Evolutionary conservation across 495 filamentous ascomycete species (phyloP), one percentile per base, ranked within the genome.

Genomic region (Penicillium riverlandense): DNA sequence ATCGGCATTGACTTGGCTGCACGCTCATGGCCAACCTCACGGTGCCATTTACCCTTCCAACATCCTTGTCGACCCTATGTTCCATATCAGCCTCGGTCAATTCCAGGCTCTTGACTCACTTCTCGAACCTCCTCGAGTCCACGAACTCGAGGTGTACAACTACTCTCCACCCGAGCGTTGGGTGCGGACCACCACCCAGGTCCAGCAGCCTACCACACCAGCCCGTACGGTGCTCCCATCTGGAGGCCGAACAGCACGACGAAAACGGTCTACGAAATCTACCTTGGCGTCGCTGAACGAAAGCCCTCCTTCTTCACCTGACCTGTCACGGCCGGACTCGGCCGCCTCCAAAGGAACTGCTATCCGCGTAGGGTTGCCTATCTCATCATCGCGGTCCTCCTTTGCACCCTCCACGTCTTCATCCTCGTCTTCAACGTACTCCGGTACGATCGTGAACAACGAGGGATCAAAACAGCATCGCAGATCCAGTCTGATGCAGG

Each of bases 91-190:
- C 54, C 79, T 92, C 33, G 75, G 81, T 29, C 88, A 94, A 53
- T 85, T 79, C 52, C 79, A 83, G 37, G 78, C 74, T 8, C 61
- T 86, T 61, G 68, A 80, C 62, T 67, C 78, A 28, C 56, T 80
- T 68, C 61, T 71, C 47, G 51, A 75, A 50, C 58, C 71, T 41
- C 57, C 66, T 37, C 61, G 77, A 64, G 54, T 75, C 30, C 63
- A 80, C 43, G 87, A 90, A 48, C 82, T 83, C 30, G 91, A 97
- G 56, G 74, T 76, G 30, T 96, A 96, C 66, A 84, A 94, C 49
- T 92, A 95, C 53, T 83, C 84, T 1, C 81, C 91, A 2, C 90
- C 91, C 4, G 91, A 97, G 55, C 76, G 83, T 41, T 86, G 84
- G 78, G 53, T 66, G 9, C 73, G 70, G 32, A 65, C 63, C 8